Evolutionary conservation across 257 asterid genomes (phyloP), one percentile per base, ranked within the genome.

Genomic region (Eucommia ulmoides): DNA sequence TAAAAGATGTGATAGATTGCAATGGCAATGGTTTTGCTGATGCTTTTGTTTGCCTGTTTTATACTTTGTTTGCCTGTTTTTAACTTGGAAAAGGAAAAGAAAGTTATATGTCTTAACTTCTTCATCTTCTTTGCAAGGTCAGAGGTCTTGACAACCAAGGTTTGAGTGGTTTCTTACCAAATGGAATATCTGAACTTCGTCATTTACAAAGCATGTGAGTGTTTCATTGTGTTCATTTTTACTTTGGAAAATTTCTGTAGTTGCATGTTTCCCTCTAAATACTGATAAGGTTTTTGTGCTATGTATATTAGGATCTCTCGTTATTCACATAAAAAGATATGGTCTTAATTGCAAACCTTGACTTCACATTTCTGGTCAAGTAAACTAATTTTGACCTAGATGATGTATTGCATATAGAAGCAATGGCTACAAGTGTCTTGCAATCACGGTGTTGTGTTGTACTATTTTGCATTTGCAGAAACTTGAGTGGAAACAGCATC

Each of bases 151-250:
- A 81, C 80, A 83, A 81, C 75, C 99, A 91, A 77, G 99, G 95
- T 45, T 69, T 91, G 71, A 74, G 72, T 49, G 99, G 99, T 41
- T 66, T 74, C 79, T 66, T 91, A 65, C 94, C 97, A 44, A 51
- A 65, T 35, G 93, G 76, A 33, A 69, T 86, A 56, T 83, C 95
- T 49, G 70, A 63, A 42, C 79, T 91, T 71, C 81, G 38, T 51
- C 88, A 91, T 73, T 97, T 91, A 49, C 99, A 83, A 62, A 87
- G 76, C 97, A 77, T 91, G 99, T 86, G 77, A 82, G 93, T 79
- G n/a, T 42, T 18, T 16, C n/a, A 18, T 16, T 0, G 16, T 15
- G 44, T 15, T 35, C 11, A 10, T 35, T 35, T 9, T 35, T 35
- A 15, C 2, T 2, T 35, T 35, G 9, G 15, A 29, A 14, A 8